These are phyloP conservation scores for Picochlorum sp. DNA, from an alignment of 139 green algal species.

Conservation along the genomic window DNA sequence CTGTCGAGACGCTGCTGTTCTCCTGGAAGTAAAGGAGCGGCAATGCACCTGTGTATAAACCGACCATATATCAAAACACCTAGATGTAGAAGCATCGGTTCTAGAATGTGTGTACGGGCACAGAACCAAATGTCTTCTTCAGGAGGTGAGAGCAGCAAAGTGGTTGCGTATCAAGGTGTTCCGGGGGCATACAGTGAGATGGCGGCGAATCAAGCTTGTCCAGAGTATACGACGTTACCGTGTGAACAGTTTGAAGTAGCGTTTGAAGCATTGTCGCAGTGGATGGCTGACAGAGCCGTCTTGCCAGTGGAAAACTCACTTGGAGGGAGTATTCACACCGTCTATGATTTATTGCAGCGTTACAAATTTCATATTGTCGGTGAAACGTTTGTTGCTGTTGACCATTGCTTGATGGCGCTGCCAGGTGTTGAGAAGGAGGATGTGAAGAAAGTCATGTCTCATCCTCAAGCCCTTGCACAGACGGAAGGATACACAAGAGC, in stretches of 20 bases:
- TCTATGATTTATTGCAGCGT: slow-evolving; percentile 85
- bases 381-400: slow-evolving; percentile 73
- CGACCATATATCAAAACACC: too few relatives aligned
- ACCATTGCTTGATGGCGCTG: slow-evolving; percentile 93
- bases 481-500: slow-evolving; percentile 62
- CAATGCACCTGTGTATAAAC: too few relatives aligned
- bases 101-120: background rate
- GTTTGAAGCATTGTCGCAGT: slow-evolving; percentile 71
- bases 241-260: slow-evolving; percentile 94
- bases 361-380: slow-evolving; percentile 83
- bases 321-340: slow-evolving; percentile 72
- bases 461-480: slow-evolving; percentile 79
- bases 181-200: slow-evolving; percentile 92
- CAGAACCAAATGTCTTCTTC: background rate
- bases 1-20: too few relatives aligned
- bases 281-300: slow-evolving; percentile 59
- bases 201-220: slow-evolving; percentile 72
- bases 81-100: background rate
- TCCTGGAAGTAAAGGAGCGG: too few relatives aligned
- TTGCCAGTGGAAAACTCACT: slow-evolving; percentile 78
- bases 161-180: slow-evolving; percentile 78
- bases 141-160: background rate
- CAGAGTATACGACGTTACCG: slow-evolving; percentile 66
- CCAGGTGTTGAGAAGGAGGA: slow-evolving; percentile 68
- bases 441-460: slow-evolving; percentile 75